phyloP scores from a whole-genome alignment of 768 basidiomycete species.

The Pleurotus tuoliensis region DNA sequence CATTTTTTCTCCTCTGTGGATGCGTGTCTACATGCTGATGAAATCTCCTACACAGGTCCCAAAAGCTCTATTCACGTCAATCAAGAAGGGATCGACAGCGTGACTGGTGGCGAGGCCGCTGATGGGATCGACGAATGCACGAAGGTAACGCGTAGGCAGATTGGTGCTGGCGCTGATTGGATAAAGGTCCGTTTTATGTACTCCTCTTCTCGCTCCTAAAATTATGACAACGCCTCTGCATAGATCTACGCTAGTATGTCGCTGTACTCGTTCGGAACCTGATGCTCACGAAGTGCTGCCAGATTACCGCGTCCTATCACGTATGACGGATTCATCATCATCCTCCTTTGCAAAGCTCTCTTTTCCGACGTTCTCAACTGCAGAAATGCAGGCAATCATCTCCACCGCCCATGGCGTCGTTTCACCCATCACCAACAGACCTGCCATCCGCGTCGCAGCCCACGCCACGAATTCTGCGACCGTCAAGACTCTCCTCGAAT shows the following conservation, averaged over 20 bases:
- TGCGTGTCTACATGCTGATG: too few relatives aligned
- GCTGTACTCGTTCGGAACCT: conserved; percentile 11
- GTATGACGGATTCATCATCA: conserved; percentile 35
- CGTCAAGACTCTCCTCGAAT: conserved; percentile 29
- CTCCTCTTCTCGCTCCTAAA: background rate
- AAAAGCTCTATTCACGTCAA: conserved; percentile 42
- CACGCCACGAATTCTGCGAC: conserved; percentile 39
- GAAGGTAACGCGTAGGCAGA: conserved; percentile 53
- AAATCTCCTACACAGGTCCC: conserved; percentile 37
- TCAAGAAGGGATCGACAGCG: conserved; percentile 50
- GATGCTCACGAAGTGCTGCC: conserved; percentile 6
- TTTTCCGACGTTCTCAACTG: conserved; percentile 39
- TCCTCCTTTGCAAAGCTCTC: conserved; percentile 26
- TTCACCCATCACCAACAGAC: conserved; percentile 48
- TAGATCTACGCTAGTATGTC: conserved; percentile 50
- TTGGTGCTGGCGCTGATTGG: conserved; percentile 66
- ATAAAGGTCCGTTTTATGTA: conserved; percentile 44
- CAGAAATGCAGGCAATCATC: conserved; percentile 48
- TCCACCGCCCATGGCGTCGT: conserved; percentile 24
- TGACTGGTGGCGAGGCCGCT: conserved; percentile 53
- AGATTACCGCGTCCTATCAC: conserved; percentile 55
- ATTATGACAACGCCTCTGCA: background rate
- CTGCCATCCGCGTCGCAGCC: conserved; percentile 36
- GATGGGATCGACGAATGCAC: conserved; percentile 56
- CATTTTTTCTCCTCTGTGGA: too few relatives aligned